Evolutionary conservation across 164 flowering plant genomes (phyloP).

Genomic region (Vitis labrusca): DNA sequence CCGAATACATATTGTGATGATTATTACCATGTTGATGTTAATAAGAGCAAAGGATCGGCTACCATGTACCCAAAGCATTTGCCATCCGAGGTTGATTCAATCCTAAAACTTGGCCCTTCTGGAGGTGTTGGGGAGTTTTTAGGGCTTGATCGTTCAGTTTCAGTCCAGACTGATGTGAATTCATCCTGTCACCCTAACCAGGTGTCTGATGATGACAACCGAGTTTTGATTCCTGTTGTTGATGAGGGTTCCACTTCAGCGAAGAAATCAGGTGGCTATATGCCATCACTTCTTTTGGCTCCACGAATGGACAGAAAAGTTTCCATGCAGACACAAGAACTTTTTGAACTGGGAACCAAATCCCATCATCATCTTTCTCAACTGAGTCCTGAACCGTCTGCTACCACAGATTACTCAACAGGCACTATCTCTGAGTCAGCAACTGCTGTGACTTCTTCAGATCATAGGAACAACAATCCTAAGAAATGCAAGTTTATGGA

Average conservation of each 20-base stretch:
- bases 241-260: constrained; percentile 96
- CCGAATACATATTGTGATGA: constrained; percentile 43
- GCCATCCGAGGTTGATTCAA: constrained; percentile 42
- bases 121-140: constrained; percentile 32
- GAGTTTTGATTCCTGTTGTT: constrained; percentile 34
- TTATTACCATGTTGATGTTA: constrained; percentile 21
- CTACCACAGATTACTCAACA: constrained; percentile 37
- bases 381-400: constrained; percentile 48
- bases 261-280: constrained; percentile 82
- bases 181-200: constrained; percentile 7
- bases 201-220: too few relatives aligned
- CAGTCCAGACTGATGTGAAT: constrained; percentile 25
- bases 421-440: constrained; percentile 45
- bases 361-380: constrained; percentile 20
- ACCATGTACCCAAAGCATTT: constrained; percentile 19
- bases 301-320: constrained; percentile 43
- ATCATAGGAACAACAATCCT: constrained; percentile 38
- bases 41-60: constrained; percentile 31
- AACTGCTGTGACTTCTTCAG: constrained; percentile 32
- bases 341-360: constrained; percentile 25
- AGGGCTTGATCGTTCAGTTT: constrained; percentile 33
- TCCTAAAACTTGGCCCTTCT: constrained; percentile 67
- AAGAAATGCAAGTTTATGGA: constrained; percentile 69
- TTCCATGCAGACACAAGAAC: constrained; percentile 24
- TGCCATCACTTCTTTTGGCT: constrained; percentile 78